These are phyloP conservation scores for Nemania sp. DNA, from an alignment of 2,329 filamentous ascomycete species.

Conservation along the genomic window DNA sequence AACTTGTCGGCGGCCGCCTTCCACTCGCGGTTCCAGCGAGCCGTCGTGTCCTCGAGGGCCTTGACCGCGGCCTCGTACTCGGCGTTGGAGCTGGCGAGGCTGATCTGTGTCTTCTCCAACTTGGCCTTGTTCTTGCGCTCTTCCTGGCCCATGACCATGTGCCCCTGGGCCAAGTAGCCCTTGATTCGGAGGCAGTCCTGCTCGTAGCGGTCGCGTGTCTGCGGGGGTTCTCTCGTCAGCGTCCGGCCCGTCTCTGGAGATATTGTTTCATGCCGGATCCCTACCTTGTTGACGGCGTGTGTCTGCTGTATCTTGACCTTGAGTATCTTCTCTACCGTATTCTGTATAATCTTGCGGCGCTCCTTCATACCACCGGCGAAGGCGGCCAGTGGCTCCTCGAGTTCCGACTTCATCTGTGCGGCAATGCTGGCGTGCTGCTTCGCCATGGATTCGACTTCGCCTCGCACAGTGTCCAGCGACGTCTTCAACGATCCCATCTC, in stretches of 20 bases:
- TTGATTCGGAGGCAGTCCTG: constrained; percentile 99
- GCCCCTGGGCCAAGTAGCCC: constrained; percentile 94
- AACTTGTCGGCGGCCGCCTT: constrained; percentile 98
- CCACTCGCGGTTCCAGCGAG: constrained; percentile 97
- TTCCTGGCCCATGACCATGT: constrained; percentile 99
- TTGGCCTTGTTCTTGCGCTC: constrained; percentile 99
- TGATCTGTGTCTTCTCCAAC: constrained; percentile 97
- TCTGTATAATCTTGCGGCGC: constrained; percentile 92
- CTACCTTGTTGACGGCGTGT: constrained; percentile 84
- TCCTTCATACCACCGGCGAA: constrained; percentile 97
- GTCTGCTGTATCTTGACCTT: constrained; percentile 95
- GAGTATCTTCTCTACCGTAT: constrained; percentile 88
- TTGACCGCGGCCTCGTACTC: constrained; percentile 96
- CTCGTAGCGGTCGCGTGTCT: constrained; percentile 92
- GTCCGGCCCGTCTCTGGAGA: neutral
- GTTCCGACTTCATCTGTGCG: constrained; percentile 90
- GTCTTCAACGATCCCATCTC: constrained; percentile 82
- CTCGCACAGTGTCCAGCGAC: constrained; percentile 85
- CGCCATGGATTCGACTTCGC: constrained; percentile 89
- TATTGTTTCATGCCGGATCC: constrained; percentile 29
- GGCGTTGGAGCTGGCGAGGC: constrained; percentile 84
- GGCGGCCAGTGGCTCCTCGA: constrained; percentile 89
- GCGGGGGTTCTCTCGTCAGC: constrained; percentile 12
- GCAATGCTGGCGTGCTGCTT: constrained; percentile 93
- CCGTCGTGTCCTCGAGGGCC: constrained; percentile 90